These are phyloP conservation scores for Paratinospora sagittata DNA, from an alignment of 164 flowering plant species.

Conservation along the genomic window DNA sequence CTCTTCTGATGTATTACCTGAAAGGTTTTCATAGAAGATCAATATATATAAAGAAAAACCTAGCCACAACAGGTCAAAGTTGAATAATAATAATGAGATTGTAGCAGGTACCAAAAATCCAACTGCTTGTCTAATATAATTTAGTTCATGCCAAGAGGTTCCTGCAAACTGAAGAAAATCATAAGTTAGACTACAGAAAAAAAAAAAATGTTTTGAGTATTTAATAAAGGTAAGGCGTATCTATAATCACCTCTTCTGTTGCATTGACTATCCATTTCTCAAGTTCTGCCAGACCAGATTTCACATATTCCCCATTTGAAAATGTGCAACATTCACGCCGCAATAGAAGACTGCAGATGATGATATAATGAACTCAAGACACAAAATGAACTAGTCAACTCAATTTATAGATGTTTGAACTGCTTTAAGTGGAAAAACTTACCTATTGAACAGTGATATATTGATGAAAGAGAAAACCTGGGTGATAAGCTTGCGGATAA, in stretches of 20 bases:
- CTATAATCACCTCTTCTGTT: constrained; percentile 61
- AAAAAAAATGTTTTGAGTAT: not conserved
- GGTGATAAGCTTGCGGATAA: constrained; percentile 82
- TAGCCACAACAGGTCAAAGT: not conserved
- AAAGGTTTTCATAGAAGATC: constrained; percentile 11
- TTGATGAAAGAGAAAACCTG: constrained; percentile 97
- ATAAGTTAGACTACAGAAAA: constrained; percentile 15
- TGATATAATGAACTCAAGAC: constrained; percentile 8
- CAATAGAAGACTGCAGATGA: constrained; percentile 58
- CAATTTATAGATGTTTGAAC: not conserved
- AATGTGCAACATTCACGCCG: constrained; percentile 98
- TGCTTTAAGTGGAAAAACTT: constrained; percentile 4
- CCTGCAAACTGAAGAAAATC: constrained; percentile 70
- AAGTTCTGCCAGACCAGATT: constrained; percentile 89
- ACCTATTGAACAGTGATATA: constrained; percentile 90
- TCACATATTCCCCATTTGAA: constrained; percentile 94
- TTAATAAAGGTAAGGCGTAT: not conserved
- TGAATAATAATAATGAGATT: not conserved
- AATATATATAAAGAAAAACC: not conserved
- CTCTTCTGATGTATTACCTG: constrained; percentile 98
- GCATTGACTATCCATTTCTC: constrained; percentile 84
- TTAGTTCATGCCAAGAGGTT: constrained; percentile 94
- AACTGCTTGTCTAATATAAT: constrained; percentile 95
- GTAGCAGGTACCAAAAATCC: constrained; percentile 76
- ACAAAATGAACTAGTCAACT: not conserved